These are phyloP conservation scores for Crithidia sp. DNA, from an alignment of 208 protist species.

Conservation along the genomic window DNA sequence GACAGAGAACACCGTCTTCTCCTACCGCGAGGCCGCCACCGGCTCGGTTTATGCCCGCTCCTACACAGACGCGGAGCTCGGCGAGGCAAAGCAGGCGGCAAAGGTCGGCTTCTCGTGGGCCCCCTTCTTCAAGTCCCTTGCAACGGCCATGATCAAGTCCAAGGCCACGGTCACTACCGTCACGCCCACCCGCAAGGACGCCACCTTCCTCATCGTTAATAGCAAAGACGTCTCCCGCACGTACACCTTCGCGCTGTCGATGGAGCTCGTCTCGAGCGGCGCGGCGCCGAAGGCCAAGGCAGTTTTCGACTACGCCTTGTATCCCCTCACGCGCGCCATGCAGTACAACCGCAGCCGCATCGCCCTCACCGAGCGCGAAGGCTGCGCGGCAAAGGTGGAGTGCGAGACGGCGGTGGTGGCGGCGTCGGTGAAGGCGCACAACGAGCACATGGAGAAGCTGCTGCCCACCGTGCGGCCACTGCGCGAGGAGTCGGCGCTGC, in stretches of 20 bases:
- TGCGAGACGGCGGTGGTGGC: conserved; percentile 42
- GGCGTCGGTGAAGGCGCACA: conserved; percentile 38
- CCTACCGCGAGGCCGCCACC: conserved; percentile 57
- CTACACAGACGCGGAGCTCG: conserved; percentile 75
- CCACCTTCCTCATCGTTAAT: conserved; percentile 64
- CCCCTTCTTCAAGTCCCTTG: conserved; percentile 89
- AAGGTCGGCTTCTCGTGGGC: conserved; percentile 69
- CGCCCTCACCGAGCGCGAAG: conserved; percentile 27
- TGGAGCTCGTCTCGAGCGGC: conserved; percentile 62
- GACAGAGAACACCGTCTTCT: conserved; percentile 65
- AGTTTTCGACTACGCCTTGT: conserved; percentile 67
- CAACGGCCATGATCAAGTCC: conserved; percentile 72
- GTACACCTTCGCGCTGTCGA: conserved; percentile 57
- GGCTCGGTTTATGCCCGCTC: conserved; percentile 61
- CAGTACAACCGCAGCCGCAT: conserved; percentile 38
- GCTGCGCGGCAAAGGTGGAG: conserved; percentile 39
- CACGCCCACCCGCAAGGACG: conserved; percentile 38
- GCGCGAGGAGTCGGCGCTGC: conserved; percentile 66
- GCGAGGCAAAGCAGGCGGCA: conserved; percentile 52
- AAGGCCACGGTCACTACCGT: conserved; percentile 52
- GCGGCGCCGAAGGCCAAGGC: conserved; percentile 18
- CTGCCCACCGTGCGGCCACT: conserved; percentile 69
- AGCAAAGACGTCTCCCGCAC: conserved; percentile 60
- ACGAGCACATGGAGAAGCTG: conserved; percentile 43
- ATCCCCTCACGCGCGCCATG: conserved; percentile 60